A percentile compares a stretch with the other conserved stretches of the same genome.
phyloP scores from a whole-genome alignment of 1,139 yeast genomes.

The Saccharomyces uvarum region DNA sequence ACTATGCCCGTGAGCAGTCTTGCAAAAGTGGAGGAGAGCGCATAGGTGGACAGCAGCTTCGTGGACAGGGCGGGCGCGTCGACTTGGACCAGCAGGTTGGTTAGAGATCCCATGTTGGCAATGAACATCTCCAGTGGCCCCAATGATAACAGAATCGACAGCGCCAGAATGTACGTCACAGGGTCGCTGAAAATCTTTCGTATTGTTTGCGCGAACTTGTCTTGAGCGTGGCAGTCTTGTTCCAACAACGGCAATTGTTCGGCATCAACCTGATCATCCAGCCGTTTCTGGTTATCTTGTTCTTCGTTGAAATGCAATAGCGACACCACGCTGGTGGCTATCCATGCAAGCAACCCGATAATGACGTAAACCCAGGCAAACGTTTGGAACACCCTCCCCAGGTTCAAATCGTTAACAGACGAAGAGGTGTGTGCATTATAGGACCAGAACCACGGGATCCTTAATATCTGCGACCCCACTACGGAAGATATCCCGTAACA shows the following conservation, averaged over 20 bases:
- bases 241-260: slow-evolving; percentile 12
- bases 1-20: slow-evolving; percentile 60
- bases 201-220: background rate
- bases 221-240: slow-evolving; percentile 6
- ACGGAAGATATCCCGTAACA: slow-evolving; percentile 74
- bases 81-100: slow-evolving; percentile 21
- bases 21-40: slow-evolving; percentile 51
- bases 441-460: slow-evolving; percentile 36
- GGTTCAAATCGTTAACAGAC: slow-evolving; percentile 34
- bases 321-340: slow-evolving; percentile 57
- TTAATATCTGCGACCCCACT: slow-evolving; percentile 45
- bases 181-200: slow-evolving; percentile 49
- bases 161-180: slow-evolving; percentile 56
- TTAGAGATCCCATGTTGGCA: slow-evolving; percentile 72
- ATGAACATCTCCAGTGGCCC: slow-evolving; percentile 88
- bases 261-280: slow-evolving; percentile 7
- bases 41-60: slow-evolving; percentile 47
- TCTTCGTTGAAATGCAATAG: slow-evolving; percentile 28
- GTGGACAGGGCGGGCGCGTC: slow-evolving; percentile 31
- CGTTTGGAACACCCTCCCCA: slow-evolving; percentile 48
- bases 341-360: slow-evolving; percentile 52
- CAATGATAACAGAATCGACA: slow-evolving; percentile 57
- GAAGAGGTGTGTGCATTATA: slow-evolving; percentile 9
- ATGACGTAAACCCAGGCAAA: slow-evolving; percentile 52
- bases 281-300: slow-evolving; percentile 37